These are phyloP conservation scores for Solanum chiquidenum DNA, from an alignment of 257 asterid species.

Conservation along the genomic window DNA sequence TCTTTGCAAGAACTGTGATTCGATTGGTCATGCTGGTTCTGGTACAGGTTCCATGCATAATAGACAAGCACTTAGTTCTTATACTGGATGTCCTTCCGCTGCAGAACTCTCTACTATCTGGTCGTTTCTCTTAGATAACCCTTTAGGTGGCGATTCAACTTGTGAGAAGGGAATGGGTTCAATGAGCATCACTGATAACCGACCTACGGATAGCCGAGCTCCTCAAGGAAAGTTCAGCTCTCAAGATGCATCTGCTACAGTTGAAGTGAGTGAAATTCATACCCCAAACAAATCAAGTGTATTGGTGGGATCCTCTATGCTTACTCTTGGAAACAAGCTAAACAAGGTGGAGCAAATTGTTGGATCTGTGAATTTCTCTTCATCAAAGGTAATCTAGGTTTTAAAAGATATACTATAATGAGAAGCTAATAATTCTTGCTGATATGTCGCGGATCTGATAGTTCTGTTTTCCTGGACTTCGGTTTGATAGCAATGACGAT, in stretches of 20 bases:
- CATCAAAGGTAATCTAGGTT: not conserved
- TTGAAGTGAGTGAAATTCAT: not conserved
- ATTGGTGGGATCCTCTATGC: not conserved
- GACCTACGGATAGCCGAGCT: not conserved
- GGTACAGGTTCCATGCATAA: slow-evolving; percentile 14
- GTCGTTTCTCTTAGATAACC: slow-evolving; percentile 14
- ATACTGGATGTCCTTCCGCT: slow-evolving; percentile 64
- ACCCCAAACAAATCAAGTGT: not conserved
- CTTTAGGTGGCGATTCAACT: not conserved
- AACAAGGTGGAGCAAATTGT: not conserved
- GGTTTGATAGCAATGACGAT: not conserved
- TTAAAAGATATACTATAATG: not conserved
- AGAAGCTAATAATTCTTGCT: not conserved
- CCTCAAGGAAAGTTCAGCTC: not conserved
- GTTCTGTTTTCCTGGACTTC: not conserved
- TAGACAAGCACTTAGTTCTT: slow-evolving; percentile 34
- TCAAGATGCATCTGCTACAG: not conserved
- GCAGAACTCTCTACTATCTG: slow-evolving; percentile 55
- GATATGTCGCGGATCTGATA: not conserved
- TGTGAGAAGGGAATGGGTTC: slow-evolving; percentile 14
- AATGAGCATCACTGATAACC: slow-evolving; percentile 1
- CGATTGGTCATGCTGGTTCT: slow-evolving; percentile 23
- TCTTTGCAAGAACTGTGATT: slow-evolving; percentile 57
- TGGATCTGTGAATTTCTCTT: not conserved
- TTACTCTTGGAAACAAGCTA: slow-evolving; percentile 11